A percentile compares a stretch with the other conserved stretches of the same genome.
Evolutionary conservation across 2,329 filamentous ascomycete genomes (phyloP).

Genomic region (Didymella arachidicola): DNA sequence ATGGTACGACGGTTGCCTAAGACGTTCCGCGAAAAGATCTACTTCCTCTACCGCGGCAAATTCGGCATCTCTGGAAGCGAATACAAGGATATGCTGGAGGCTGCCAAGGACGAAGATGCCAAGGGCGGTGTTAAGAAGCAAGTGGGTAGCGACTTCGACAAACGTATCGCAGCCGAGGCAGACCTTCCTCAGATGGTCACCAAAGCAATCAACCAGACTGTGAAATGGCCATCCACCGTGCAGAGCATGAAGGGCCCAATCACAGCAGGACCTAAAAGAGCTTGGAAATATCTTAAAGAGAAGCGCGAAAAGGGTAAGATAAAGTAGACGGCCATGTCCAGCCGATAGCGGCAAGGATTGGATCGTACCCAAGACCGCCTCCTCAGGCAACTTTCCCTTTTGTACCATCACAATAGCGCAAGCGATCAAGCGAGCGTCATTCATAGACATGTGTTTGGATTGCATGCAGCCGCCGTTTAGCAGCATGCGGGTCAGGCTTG

Average conservation of each 20-base stretch:
- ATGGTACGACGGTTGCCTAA: slow-evolving; percentile 94
- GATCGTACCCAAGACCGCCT: not conserved
- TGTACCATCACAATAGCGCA: slow-evolving; percentile 31
- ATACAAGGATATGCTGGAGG: slow-evolving; percentile 84
- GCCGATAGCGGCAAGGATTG: not conserved
- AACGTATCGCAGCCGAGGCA: slow-evolving; percentile 77
- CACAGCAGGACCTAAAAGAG: slow-evolving; percentile 76
- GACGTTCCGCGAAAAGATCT: slow-evolving; percentile 85
- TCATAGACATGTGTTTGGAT: slow-evolving; percentile 14
- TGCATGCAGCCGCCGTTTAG: slow-evolving; percentile 20
- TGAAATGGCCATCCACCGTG: slow-evolving; percentile 88
- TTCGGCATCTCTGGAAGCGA: slow-evolving; percentile 84
- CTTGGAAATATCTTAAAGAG: slow-evolving; percentile 79
- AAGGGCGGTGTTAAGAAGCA: slow-evolving; percentile 70
- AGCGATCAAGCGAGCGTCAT: slow-evolving; percentile 18
- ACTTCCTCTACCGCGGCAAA: slow-evolving; percentile 93
- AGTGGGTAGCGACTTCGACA: slow-evolving; percentile 85
- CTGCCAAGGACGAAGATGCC: slow-evolving; percentile 72
- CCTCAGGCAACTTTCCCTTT: slow-evolving; percentile 21
- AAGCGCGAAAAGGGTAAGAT: slow-evolving; percentile 65
- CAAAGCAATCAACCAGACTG: slow-evolving; percentile 82
- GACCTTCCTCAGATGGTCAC: slow-evolving; percentile 76
- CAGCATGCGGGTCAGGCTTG: slow-evolving; percentile 23
- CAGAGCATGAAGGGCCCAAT: slow-evolving; percentile 86
- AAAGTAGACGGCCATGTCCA: slow-evolving; percentile 25